phyloP scores from a whole-genome alignment of 108 stramenopile species.

The Cyclotella atomus region DNA sequence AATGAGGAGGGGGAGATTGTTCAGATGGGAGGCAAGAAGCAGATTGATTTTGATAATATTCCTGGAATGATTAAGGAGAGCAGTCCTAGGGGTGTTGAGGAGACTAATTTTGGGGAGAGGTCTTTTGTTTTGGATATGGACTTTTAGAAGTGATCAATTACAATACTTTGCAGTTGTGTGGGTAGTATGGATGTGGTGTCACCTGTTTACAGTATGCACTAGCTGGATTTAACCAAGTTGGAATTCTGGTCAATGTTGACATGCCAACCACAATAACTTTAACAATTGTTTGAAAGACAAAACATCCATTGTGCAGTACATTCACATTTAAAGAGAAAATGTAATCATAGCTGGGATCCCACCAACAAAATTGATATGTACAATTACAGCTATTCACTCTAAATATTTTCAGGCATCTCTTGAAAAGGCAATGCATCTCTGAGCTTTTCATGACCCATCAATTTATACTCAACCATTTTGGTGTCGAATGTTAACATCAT shows the following conservation, averaged over 20 bases:
- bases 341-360: too few species aligned
- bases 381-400: constrained; percentile 7
- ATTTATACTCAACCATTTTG: constrained; percentile 72
- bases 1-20: constrained; percentile 74
- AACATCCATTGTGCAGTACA: too few species aligned
- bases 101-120: background rate
- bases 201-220: background rate
- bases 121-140: constrained; percentile 46
- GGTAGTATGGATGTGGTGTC: background rate
- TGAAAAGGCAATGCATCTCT: constrained; percentile 86
- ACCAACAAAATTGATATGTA: too few species aligned
- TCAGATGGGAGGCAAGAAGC: constrained; percentile 69
- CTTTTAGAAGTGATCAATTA: constrained; percentile 26
- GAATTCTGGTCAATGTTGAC: too few species aligned
- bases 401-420: constrained; percentile 59
- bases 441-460: constrained; percentile 75
- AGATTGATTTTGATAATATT: constrained; percentile 72
- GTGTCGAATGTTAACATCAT: constrained; percentile 87
- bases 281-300: too few species aligned
- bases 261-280: too few species aligned
- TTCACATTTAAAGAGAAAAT: too few species aligned
- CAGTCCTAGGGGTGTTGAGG: constrained; percentile 8
- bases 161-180: background rate
- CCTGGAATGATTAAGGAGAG: constrained; percentile 40
- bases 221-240: too few species aligned